These are phyloP conservation scores for Trichoderma atrobrunneum DNA, from an alignment of 2,329 filamentous ascomycete species.

Conservation along the genomic window DNA sequence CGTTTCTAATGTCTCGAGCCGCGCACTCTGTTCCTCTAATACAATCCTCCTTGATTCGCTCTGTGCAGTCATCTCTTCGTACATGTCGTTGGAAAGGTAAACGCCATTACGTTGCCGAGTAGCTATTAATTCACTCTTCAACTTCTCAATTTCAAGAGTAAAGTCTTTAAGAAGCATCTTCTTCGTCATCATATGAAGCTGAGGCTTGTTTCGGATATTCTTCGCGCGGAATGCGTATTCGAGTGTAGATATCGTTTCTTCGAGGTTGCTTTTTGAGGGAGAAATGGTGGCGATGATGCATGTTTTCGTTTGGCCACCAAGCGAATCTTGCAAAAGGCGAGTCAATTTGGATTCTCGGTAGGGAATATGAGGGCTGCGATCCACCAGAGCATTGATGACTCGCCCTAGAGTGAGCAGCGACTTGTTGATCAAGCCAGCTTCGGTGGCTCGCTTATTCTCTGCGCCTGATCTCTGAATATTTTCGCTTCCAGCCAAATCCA, in stretches of 20 bases:
- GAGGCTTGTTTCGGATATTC: slow-evolving; percentile 97
- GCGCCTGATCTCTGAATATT: slow-evolving; percentile 97
- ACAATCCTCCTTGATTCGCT: slow-evolving; percentile 90
- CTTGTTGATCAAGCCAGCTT: slow-evolving; percentile 97
- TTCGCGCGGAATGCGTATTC: slow-evolving; percentile 98
- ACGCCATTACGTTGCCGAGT: slow-evolving; percentile 93
- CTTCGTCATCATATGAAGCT: slow-evolving; percentile 91
- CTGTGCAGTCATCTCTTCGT: slow-evolving; percentile 86
- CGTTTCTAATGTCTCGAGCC: slow-evolving; percentile 86
- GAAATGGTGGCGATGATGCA: slow-evolving; percentile 98
- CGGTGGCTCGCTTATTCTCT: slow-evolving; percentile 94
- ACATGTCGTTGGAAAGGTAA: slow-evolving; percentile 83
- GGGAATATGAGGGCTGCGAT: slow-evolving; percentile 85
- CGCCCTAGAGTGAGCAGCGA: slow-evolving; percentile 90
- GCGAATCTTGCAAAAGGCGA: slow-evolving; percentile 88
- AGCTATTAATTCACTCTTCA: slow-evolving; percentile 90
- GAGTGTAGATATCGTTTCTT: slow-evolving; percentile 96
- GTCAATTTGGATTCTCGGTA: slow-evolving; percentile 94
- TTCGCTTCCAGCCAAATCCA: slow-evolving; percentile 94
- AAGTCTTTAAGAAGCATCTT: slow-evolving; percentile 90
- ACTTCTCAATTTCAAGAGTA: slow-evolving; percentile 85
- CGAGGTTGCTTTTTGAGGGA: slow-evolving; percentile 88
- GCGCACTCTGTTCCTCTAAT: slow-evolving; percentile 86
- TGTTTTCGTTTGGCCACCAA: slow-evolving; percentile 93
- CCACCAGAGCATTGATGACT: slow-evolving; percentile 96